phyloP scores from a whole-genome alignment of 2,329 filamentous ascomycete genomes.

The Neonectria ditissima region DNA sequence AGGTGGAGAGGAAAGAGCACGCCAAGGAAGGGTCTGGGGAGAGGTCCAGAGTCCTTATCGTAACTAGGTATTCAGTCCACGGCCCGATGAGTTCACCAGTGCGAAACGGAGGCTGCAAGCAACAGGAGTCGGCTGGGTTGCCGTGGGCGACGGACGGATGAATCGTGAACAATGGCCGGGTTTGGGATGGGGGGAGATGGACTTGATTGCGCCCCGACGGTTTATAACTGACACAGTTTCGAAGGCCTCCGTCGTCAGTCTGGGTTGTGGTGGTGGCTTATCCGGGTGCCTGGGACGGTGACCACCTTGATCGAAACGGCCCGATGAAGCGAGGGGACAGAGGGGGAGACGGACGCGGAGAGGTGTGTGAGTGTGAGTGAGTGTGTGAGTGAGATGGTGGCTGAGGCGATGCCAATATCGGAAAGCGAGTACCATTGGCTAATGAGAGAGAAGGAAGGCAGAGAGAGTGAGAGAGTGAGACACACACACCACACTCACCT shows the following conservation, averaged over 20 bases:
- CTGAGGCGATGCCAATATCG: slow-evolving; percentile 1
- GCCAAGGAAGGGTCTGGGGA: slow-evolving; percentile 19
- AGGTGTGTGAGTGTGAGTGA: neutral
- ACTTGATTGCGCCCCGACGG: slow-evolving; percentile 6
- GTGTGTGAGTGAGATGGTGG: neutral
- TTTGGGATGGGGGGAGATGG: neutral
- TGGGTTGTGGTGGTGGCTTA: slow-evolving; percentile 14
- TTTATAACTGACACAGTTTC: slow-evolving; percentile 8
- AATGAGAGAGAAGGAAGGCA: neutral
- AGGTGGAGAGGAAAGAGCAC: slow-evolving; percentile 16
- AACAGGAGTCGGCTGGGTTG: slow-evolving; percentile 10
- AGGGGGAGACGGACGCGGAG: slow-evolving; percentile 1
- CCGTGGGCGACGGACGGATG: slow-evolving; percentile 17
- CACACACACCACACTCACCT: neutral
- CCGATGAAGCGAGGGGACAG: slow-evolving; percentile 21
- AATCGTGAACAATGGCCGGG: slow-evolving; percentile 3
- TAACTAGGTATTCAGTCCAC: neutral
- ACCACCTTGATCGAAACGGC: slow-evolving; percentile 20
- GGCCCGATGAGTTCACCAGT: neutral
- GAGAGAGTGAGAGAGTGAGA: neutral
- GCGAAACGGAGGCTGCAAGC: slow-evolving; percentile 16
- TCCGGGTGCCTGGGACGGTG: slow-evolving; percentile 19
- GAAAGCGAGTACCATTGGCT: neutral
- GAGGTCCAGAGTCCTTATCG: slow-evolving; percentile 7
- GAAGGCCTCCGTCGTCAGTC: neutral